These are phyloP conservation scores for Endogone sp. DNA, from an alignment of 192 early-diverging fungal genomes.

Conservation along the genomic window DNA sequence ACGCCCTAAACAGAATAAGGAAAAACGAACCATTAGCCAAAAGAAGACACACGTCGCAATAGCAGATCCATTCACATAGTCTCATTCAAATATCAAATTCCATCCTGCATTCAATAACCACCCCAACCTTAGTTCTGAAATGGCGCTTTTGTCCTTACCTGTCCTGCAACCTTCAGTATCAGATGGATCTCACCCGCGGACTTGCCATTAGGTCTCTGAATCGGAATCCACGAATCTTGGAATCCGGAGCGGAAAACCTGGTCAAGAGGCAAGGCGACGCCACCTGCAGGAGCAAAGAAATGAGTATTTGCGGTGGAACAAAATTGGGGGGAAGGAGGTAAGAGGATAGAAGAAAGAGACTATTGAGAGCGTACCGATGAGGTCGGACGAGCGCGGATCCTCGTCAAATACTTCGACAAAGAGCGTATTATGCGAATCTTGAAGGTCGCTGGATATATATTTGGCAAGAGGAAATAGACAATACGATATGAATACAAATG, in stretches of 20 bases:
- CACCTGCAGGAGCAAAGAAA: neutral
- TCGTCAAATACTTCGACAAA: slow-evolving; percentile 30
- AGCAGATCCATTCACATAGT: no score
- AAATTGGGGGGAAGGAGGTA: neutral
- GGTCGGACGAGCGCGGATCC: slow-evolving; percentile 9
- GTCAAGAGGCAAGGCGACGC: slow-evolving; percentile 4
- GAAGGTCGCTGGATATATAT: slow-evolving; percentile 14
- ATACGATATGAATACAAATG: neutral
- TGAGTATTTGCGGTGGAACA: neutral
- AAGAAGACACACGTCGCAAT: no score
- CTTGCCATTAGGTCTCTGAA: slow-evolving; percentile 7
- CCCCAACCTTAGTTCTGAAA: neutral
- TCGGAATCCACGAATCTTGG: slow-evolving; percentile 8
- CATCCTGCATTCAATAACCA: no score
- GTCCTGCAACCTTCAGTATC: slow-evolving; percentile 4
- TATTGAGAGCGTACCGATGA: slow-evolving; percentile 9
- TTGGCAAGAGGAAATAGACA: neutral
- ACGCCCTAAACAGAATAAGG: no score
- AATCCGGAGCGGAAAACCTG: neutral
- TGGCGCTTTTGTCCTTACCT: neutral
- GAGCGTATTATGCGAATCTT: slow-evolving; percentile 12
- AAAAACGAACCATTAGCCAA: no score
- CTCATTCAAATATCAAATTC: no score
- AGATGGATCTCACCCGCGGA: slow-evolving; percentile 6
- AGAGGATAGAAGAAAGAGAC: neutral